A percentile compares a stretch with the other conserved stretches of the same genome.
These are phyloP conservation scores for Aspergillus sojae DNA, from an alignment of 2,329 filamentous ascomycete species.

Conservation along the genomic window DNA sequence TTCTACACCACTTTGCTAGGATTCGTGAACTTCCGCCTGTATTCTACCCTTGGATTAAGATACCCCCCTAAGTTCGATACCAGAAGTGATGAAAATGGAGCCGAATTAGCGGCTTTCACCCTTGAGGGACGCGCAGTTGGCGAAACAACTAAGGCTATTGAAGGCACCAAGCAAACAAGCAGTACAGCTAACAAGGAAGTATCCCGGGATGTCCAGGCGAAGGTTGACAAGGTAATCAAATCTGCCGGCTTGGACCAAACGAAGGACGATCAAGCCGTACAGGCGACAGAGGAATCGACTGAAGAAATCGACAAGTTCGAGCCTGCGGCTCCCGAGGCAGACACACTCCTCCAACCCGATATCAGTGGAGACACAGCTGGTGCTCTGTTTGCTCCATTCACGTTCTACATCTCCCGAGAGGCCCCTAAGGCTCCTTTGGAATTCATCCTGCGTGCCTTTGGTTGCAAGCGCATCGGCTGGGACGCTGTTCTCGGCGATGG, in stretches of 20 bases:
- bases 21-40: conserved; percentile 94
- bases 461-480: conserved; percentile 95
- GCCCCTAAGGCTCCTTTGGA: conserved; percentile 88
- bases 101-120: conserved; percentile 87
- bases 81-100: conserved; percentile 83
- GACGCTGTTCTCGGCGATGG: conserved; percentile 87
- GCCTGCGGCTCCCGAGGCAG: conserved; percentile 78
- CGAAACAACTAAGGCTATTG: conserved; percentile 52
- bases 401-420: conserved; percentile 91
- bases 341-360: conserved; percentile 79
- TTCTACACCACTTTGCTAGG: conserved; percentile 97
- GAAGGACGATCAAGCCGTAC: conserved; percentile 47
- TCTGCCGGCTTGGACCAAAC: conserved; percentile 44
- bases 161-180: conserved; percentile 57
- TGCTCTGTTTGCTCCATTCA: conserved; percentile 83
- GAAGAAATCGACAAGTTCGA: conserved; percentile 89
- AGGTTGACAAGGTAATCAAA: conserved; percentile 61
- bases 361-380: conserved; percentile 67
- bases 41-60: conserved; percentile 86
- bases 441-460: conserved; percentile 90
- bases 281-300: conserved; percentile 53
- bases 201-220: conserved; percentile 69
- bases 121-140: conserved; percentile 72
- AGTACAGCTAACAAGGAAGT: conserved; percentile 57
- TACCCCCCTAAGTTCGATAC: conserved; percentile 95